Evolutionary conservation across 2,329 filamentous ascomycete species (phyloP), one percentile per base, ranked within the genome.

Genomic region (Colletotrichum tanaceti): DNA sequence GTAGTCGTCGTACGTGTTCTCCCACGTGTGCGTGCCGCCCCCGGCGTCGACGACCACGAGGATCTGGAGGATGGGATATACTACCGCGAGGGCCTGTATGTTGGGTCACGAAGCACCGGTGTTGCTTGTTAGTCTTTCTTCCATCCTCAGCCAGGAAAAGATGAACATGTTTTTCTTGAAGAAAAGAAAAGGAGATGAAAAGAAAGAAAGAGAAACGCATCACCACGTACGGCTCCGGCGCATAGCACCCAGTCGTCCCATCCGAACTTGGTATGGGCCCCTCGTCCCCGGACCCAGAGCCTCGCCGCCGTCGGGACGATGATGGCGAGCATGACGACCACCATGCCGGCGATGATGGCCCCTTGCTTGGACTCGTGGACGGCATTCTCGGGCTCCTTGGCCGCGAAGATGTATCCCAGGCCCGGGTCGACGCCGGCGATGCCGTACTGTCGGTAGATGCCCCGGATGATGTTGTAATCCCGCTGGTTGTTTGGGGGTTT

Each of bases 341-440:
- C 58, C 68, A 70, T 70, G 20, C 68, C 65, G 2, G 53, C 65
- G 10, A 70, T 70, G 52, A 70, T 68, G 52, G 55, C 65, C n/a
- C 43, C 50, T 22, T 70, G 68, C 35, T 68, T 68, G 52, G 58
- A 57, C 28, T 70, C 65, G 41, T 70, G 68, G 10, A 61, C 68
- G 5, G 58, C 58, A 5, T 60, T 43, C 11, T 57, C 44, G 3
- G 65, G 65, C 57, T 57, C 46, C 22, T 43, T 44, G n/a, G 65
- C 65, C 20, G 68, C 60, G 24, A 68, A 65, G 2, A 58, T 20
- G 32, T 68, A 68, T 32, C 65, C 68, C 35, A 50, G 24, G 39
- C 55, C 65, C 35, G 60, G 60, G 43, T 70, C 60, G 41, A 70
- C 39, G 7, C 43, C 65, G 10, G 68, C 68, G 32, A 63, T 32